phyloP scores from a whole-genome alignment of 177 flowering plant genomes.

The Tripterygium wilfordii region DNA sequence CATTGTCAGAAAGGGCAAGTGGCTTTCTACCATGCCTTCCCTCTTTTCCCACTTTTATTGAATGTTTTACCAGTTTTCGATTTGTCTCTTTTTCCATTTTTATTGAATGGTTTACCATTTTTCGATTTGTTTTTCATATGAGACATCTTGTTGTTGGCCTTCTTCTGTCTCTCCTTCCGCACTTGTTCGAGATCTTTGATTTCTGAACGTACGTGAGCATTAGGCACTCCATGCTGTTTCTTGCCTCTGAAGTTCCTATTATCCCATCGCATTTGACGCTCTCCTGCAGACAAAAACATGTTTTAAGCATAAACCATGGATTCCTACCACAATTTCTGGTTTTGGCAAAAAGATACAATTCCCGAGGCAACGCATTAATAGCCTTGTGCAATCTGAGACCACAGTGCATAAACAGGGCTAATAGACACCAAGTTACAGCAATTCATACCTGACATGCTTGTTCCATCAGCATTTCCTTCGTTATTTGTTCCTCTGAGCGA shows the following conservation, averaged over 20 bases:
- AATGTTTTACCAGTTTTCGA: too few species aligned
- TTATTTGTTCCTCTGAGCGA: slow-evolving; percentile 38
- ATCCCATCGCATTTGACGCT: slow-evolving; percentile 20
- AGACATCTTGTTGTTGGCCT: slow-evolving; percentile 42
- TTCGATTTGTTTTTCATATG: slow-evolving; percentile 25
- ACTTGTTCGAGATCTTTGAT: slow-evolving; percentile 75
- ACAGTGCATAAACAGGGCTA: too few species aligned
- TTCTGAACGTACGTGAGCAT: slow-evolving; percentile 84
- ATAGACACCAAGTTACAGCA: not conserved
- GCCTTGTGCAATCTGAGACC: too few species aligned
- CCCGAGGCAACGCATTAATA: too few species aligned
- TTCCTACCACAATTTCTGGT: too few species aligned
- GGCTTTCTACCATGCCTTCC: slow-evolving; percentile 19
- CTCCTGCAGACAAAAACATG: slow-evolving; percentile 24
- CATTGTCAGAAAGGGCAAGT: not conserved
- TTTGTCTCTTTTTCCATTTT: slow-evolving; percentile 33
- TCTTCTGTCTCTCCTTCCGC: slow-evolving; percentile 65
- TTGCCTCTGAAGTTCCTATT: slow-evolving; percentile 38
- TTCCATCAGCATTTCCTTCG: slow-evolving; percentile 38
- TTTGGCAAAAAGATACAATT: not conserved
- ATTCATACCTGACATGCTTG: slow-evolving; percentile 43
- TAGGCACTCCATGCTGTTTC: slow-evolving; percentile 39
- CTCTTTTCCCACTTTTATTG: slow-evolving; percentile 33
- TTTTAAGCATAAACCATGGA: not conserved
- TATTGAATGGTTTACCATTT: too few species aligned